A percentile compares a stretch with the other conserved stretches of the same genome.
These are phyloP conservation scores for Pichia deserticola DNA, from an alignment of 805 yeast species.

Conservation along the genomic window DNA sequence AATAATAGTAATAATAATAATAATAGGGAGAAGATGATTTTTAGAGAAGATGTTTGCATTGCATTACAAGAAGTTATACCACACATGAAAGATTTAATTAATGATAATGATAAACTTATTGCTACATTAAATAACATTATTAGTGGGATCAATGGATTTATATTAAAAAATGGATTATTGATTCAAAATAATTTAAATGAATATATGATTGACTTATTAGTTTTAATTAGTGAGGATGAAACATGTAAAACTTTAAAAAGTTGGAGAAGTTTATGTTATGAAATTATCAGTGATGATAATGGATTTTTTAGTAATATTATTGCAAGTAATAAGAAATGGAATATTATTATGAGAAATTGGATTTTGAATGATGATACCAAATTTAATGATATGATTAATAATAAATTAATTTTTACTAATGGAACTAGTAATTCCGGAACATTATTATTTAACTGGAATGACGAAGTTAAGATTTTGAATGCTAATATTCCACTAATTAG, in stretches of 20 bases:
- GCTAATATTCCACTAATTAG: constrained; percentile 31
- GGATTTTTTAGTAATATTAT: constrained; percentile 38
- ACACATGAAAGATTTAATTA: constrained; percentile 31
- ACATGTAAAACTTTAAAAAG: constrained; percentile 34
- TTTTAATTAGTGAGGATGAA: constrained; percentile 28
- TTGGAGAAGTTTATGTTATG: constrained; percentile 63
- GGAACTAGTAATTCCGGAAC: constrained; percentile 39
- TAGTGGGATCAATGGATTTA: constrained; percentile 46
- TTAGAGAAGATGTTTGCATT: constrained; percentile 38
- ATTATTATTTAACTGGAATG: constrained; percentile 36
- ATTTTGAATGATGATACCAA: constrained; percentile 54
- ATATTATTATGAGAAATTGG: constrained; percentile 54
- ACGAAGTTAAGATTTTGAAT: constrained; percentile 29
- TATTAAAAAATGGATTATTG: constrained; percentile 35
- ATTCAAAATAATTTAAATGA: constrained; percentile 30
- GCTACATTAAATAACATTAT: constrained; percentile 45
- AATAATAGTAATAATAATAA: too few species aligned
- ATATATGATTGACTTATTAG: constrained; percentile 36
- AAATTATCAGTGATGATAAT: constrained; percentile 51
- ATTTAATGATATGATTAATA: constrained; percentile 42
- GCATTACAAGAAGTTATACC: constrained; percentile 36
- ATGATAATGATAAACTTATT: constrained; percentile 56
- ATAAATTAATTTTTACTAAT: constrained; percentile 33
- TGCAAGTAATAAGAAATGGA: constrained; percentile 39
- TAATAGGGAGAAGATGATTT: constrained; percentile 15